Conservation (phyloP, 2,329 filamentous ascomycete species). For the Chalara sp. region DNA sequence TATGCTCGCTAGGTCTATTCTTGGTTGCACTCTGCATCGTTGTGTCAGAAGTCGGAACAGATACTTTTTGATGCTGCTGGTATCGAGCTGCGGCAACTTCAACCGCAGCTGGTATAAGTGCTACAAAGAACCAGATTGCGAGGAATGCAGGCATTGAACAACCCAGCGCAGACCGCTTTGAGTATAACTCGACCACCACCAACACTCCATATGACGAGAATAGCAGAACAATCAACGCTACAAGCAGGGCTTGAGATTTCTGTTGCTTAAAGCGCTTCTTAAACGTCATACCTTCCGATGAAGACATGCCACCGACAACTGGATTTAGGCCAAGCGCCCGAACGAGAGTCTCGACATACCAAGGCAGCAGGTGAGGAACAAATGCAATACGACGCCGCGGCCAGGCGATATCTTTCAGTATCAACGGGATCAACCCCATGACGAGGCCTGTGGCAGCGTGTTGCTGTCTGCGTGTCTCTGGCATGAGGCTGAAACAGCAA, state of each 20-base stretch:
- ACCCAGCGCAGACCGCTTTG: conserved; percentile 26
- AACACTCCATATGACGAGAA: neutral
- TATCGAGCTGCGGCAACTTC: conserved; percentile 6
- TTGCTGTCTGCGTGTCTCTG: conserved; percentile 27
- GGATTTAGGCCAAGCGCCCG: conserved; percentile 14
- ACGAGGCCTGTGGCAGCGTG: conserved; percentile 26
- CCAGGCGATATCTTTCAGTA: conserved; percentile 28
- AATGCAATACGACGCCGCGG: conserved; percentile 21
- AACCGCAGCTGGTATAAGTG: conserved; percentile 21
- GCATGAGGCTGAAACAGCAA: conserved; percentile 21
- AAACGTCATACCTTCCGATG: neutral
- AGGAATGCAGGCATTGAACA: conserved; percentile 24
- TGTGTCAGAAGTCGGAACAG: neutral
- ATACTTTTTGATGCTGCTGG: neutral
- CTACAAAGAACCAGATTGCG: conserved; percentile 21
- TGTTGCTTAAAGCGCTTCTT: neutral
- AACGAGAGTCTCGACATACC: conserved; percentile 19
- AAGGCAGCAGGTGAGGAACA: conserved; percentile 14
- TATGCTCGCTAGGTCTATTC: neutral
- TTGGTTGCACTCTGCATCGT: neutral
- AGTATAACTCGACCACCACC: conserved; percentile 23
- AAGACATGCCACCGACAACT: neutral
- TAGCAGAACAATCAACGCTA: conserved; percentile 3
- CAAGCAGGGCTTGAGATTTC: neutral
- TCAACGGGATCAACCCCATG: conserved; percentile 28